Conservation (phyloP, 441 rosid species). For the Sinapis alba region DNA sequence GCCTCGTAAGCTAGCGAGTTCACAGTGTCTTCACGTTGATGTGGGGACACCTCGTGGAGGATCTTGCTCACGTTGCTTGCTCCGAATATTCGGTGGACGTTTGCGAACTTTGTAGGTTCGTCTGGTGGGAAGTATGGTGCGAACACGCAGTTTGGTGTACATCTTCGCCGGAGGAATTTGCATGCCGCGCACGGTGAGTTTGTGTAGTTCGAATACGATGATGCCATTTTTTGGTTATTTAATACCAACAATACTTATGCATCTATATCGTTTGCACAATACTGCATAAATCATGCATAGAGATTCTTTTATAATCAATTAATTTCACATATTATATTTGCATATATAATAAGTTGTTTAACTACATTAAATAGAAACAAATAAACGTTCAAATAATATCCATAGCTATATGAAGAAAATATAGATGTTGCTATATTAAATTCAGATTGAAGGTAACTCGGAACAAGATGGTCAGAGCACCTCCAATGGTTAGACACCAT, state of each 20-base stretch:
- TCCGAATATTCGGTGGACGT: slow-evolving; percentile 68
- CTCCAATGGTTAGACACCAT: too few relatives aligned
- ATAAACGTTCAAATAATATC: not conserved
- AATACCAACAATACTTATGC: too few relatives aligned
- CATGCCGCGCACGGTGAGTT: slow-evolving; percentile 73
- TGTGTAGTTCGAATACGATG: slow-evolving; percentile 45
- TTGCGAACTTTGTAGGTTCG: slow-evolving; percentile 63
- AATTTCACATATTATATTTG: not conserved
- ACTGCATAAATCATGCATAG: too few relatives aligned
- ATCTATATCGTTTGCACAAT: not conserved
- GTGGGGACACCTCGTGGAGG: slow-evolving; percentile 52
- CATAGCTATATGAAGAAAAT: not conserved
- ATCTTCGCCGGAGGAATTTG: slow-evolving; percentile 63
- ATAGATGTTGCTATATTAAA: not conserved
- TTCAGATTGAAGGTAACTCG: not conserved
- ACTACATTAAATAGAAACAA: not conserved
- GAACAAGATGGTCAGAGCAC: too few relatives aligned
- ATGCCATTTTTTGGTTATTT: slow-evolving; percentile 31
- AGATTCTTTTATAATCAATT: not conserved
- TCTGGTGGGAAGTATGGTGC: slow-evolving; percentile 73
- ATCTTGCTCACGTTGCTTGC: slow-evolving; percentile 74
- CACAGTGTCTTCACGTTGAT: slow-evolving; percentile 66
- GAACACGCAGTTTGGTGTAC: slow-evolving; percentile 54
- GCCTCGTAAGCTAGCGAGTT: slow-evolving; percentile 69
- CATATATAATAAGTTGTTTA: not conserved